A percentile compares a stretch with the other conserved stretches of the same genome.
Evolutionary conservation across 164 flowering plant species (phyloP).

Genomic region (Stephania japonica): DNA sequence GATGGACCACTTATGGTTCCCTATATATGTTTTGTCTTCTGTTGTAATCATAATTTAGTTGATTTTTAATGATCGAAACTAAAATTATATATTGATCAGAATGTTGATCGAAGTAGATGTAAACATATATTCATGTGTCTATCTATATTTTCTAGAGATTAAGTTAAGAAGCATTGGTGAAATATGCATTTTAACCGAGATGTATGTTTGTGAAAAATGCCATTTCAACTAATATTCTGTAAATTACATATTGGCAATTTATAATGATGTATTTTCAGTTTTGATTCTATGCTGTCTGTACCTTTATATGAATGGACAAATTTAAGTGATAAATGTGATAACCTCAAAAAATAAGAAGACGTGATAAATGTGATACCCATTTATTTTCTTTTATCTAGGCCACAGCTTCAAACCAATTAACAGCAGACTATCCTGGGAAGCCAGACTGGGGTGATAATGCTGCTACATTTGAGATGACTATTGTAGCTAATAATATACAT

Average conservation of each 20-base stretch:
- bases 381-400: constrained; percentile 40
- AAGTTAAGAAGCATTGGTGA: not conserved
- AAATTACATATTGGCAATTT: not conserved
- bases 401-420: constrained; percentile 46
- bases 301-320: constrained; percentile 1
- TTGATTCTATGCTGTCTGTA: not conserved
- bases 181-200: not conserved
- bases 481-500: constrained; percentile 66
- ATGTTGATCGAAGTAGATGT: not conserved
- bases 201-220: not conserved
- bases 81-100: not conserved
- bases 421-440: constrained; percentile 63
- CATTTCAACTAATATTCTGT: not conserved
- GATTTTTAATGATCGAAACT: not conserved
- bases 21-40: not conserved
- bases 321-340: constrained; percentile 10
- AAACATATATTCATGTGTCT: not conserved
- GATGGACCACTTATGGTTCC: not conserved
- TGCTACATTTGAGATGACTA: constrained; percentile 76
- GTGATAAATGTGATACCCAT: constrained; percentile 9
- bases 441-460: constrained; percentile 88
- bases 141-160: not conserved
- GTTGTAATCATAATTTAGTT: not conserved
- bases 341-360: constrained; percentile 1
- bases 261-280: not conserved